phyloP scores from a whole-genome alignment of 176 grass and related monocot species.

The Lolium perenne region DNA sequence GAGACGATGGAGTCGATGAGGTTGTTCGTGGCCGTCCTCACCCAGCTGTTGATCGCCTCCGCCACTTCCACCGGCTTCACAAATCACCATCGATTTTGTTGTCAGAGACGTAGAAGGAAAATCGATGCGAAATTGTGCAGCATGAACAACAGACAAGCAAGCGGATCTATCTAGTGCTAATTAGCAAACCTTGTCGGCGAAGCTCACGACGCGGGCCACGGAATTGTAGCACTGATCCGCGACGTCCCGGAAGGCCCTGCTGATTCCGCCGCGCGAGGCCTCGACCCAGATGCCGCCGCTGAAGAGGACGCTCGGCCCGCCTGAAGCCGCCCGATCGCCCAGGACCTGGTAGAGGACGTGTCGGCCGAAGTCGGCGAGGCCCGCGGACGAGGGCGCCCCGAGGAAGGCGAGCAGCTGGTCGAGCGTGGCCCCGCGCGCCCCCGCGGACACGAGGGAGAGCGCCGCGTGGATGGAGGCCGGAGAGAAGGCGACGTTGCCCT shows the following conservation, averaged over 20 bases:
- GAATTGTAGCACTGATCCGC: conserved; percentile 5
- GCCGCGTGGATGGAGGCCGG: conserved; percentile 26
- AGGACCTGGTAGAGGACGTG: not conserved
- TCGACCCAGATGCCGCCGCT: conserved; percentile 28
- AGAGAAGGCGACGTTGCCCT: conserved; percentile 22
- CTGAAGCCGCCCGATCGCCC: not conserved
- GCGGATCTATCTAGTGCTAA: not conserved
- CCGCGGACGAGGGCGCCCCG: not conserved
- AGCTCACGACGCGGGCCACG: not conserved
- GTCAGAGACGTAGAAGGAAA: not conserved
- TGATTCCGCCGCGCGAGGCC: not conserved
- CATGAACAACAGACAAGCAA: not conserved
- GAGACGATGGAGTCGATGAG: conserved; percentile 23
- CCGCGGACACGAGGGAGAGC: conserved; percentile 8
- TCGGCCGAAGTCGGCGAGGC: not conserved
- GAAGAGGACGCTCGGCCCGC: conserved; percentile 23
- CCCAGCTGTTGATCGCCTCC: conserved; percentile 22
- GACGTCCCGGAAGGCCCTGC: conserved; percentile 14
- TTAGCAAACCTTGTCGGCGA: not conserved
- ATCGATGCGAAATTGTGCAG: not conserved
- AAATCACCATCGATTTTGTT: not conserved
- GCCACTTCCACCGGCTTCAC: conserved; percentile 3
- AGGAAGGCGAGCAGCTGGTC: conserved; percentile 34
- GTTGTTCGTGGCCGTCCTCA: conserved; percentile 29
- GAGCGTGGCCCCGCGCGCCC: conserved; percentile 13